Base-by-base conservation (phyloP, 2,329 filamentous ascomycete genomes). In the Sarocladiaceae sp. region DNA sequence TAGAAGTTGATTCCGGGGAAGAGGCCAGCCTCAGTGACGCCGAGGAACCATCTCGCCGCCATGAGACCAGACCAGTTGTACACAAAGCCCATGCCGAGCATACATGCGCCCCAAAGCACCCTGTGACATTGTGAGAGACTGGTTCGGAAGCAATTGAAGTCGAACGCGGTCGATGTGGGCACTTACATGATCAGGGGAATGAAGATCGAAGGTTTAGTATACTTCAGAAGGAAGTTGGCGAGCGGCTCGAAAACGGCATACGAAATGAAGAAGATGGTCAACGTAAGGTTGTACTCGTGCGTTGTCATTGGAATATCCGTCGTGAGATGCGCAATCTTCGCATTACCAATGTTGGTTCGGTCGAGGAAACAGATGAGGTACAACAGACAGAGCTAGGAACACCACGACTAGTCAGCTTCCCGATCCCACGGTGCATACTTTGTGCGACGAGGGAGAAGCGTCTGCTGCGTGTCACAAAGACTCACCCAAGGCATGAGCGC, bases 261-360 rank as follows among this genome's bases (percentile, higher is more conserved):
- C 1, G 87, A 90, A 48, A 95, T 77, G 71, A 95, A 96, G 72
- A 96, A 96, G 59, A 95, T 86, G 29, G 87, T 89, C 7, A 96
- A 75, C 0, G 84, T 80, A 20, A 80, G 75, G 65, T 92, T 92
- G 71, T 91, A 96, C 62, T 87, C 75, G 5, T 74, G 68, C 2
- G 78, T 75, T 1, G 76, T 77, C 75, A 93, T 80, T 28, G 78
- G 58, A 15, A 94, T 71, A 53, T 87, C 83, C 11, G 74, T 58
- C 25, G 68, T 57, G 11, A 83, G 67, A 48, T 74, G 71, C 22
- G 78, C 79, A 54, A 85, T 79, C 57, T 82, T 84, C 33, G 82
- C 90, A 69, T 78, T 79, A 40, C 88, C 88, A 54, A 92, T 88
- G 60, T 94, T 93, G 23, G 89, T 91, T 13, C 86, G 77, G 62